Base-by-base conservation (phyloP, 2,329 filamentous ascomycete genomes). In the Furcasterigmium furcatum region DNA sequence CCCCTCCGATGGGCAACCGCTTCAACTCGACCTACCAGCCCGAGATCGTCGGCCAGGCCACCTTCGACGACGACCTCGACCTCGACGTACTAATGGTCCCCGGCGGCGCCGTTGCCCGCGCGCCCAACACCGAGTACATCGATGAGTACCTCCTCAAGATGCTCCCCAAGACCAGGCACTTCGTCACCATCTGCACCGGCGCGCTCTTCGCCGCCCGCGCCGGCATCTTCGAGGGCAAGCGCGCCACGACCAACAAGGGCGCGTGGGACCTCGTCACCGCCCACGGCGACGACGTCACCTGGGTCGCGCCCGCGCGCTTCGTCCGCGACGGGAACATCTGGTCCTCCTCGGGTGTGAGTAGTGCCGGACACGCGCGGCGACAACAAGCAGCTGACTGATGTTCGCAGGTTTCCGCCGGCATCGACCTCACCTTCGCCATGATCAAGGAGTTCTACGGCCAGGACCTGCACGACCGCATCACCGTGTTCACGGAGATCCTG, bases 161-260 rank as follows among this genome's bases (percentile, higher is more conserved):
- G 16, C 78, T 70, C 52, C 71, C 75, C 0, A 61, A 60, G 5
- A 57, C 84, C 20, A 65, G 74, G 51, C 77, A 79, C 50, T 55
- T 85, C 9, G 67, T 88, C 38, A 84, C 82, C 0, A 73, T 88
- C 2, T 88, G 85, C 60, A 88, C 82, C 2, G 85, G 85, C 0
- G 71, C 79, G 4, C 74, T 74, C 3, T 61, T 86, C 5, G 71
- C 79, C 0, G 84, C 83, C 0, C 64, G 68, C 36, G 68, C 82
- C 0, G 84, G 84, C 0, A 59, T 86, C 2, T 58, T 88, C 22
- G 73, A 87, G 48, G 78, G 79, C 0, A 69, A 66, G 50, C 65
- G 71, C 14, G 85, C 82, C 4, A 88, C 85, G 4, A 84, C 80
- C 13, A 88, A 88, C 58, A 88, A 88, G 63, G 61, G 61, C 8